Conservation (phyloP, 2,329 filamentous ascomycete genomes). For the Diplodia seriata region DNA sequence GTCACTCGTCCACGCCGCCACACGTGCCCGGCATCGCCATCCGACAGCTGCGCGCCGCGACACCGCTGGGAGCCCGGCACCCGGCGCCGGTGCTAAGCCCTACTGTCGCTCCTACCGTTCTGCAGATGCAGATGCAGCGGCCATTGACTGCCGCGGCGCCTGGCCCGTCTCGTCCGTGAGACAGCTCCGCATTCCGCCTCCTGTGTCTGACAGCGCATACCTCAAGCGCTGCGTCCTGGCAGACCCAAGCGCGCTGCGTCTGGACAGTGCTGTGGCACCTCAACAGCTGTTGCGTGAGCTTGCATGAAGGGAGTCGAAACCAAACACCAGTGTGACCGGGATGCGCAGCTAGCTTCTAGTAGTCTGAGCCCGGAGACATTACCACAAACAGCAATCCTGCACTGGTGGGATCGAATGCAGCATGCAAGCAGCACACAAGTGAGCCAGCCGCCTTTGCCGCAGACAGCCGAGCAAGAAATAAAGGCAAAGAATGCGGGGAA, state of each 20-base stretch:
- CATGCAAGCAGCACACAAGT: too few species aligned
- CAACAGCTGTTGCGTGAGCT: background rate
- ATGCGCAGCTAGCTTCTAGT: background rate
- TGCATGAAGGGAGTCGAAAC: slow-evolving; percentile 4
- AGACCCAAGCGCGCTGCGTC: background rate
- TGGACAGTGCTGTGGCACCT: background rate
- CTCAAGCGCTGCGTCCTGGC: slow-evolving; percentile 9
- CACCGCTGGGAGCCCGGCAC: slow-evolving; percentile 3
- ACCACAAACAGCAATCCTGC: slow-evolving; percentile 16
- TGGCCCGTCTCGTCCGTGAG: slow-evolving; percentile 2
- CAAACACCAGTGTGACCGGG: slow-evolving; percentile 6
- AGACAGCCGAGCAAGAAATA: background rate
- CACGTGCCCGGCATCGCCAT: slow-evolving; percentile 20
- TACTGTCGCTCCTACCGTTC: background rate
- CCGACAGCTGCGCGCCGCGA: slow-evolving; percentile 4
- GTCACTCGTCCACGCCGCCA: slow-evolving; percentile 7
- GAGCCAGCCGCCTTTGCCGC: too few species aligned
- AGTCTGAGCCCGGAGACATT: slow-evolving; percentile 1
- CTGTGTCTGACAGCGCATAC: slow-evolving; percentile 26
- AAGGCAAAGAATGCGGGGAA: background rate
- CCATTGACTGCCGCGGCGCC: slow-evolving; percentile 12
- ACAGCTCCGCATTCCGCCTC: slow-evolving; percentile 27
- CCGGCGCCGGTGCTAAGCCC: slow-evolving; percentile 5
- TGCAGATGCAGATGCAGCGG: background rate
- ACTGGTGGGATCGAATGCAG: slow-evolving; percentile 4